A percentile compares a stretch with the other conserved stretches of the same genome.
phyloP scores from a whole-genome alignment of 805 yeast genomes.

The Groenewaldozyma salmanticensis region DNA sequence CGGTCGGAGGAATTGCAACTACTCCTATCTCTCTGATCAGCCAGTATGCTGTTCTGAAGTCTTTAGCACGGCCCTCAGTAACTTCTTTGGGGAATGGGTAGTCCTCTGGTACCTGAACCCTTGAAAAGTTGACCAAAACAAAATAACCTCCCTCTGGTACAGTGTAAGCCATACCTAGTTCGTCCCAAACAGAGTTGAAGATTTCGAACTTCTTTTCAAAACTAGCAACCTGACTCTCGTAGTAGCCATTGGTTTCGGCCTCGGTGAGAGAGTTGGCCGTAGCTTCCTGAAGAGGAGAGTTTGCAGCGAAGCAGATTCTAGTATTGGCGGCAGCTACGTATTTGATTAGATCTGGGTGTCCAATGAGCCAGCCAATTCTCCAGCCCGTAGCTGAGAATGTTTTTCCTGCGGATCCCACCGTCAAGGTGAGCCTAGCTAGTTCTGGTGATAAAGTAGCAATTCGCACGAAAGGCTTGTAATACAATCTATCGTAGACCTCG shows the following conservation, averaged over 20 bases:
- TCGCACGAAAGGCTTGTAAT: constrained; percentile 67
- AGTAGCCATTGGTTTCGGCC: constrained; percentile 58
- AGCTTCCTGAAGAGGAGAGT: constrained; percentile 90
- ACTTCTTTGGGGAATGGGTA: constrained; percentile 67
- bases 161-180: constrained; percentile 81
- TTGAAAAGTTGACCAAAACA: constrained; percentile 76
- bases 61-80: constrained; percentile 53
- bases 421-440: constrained; percentile 63
- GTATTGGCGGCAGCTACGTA: constrained; percentile 87
- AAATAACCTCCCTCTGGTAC: constrained; percentile 91
- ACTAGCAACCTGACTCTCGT: constrained; percentile 53
- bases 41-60: constrained; percentile 88
- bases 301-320: constrained; percentile 84
- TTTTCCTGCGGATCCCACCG: constrained; percentile 97
- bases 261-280: constrained; percentile 63
- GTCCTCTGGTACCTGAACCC: constrained; percentile 66
- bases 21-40: constrained; percentile 85
- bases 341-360: constrained; percentile 69
- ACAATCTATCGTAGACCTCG: constrained; percentile 91
- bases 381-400: constrained; percentile 99
- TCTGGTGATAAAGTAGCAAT: constrained; percentile 79
- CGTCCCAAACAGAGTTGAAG: constrained; percentile 72
- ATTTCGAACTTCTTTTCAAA: constrained; percentile 66
- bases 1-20: constrained; percentile 97
- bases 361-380: constrained; percentile 96